A percentile compares a stretch with the other conserved stretches of the same genome.
Conservation (phyloP, 257 asterid species). For the Capsicum baccatum region DNA sequence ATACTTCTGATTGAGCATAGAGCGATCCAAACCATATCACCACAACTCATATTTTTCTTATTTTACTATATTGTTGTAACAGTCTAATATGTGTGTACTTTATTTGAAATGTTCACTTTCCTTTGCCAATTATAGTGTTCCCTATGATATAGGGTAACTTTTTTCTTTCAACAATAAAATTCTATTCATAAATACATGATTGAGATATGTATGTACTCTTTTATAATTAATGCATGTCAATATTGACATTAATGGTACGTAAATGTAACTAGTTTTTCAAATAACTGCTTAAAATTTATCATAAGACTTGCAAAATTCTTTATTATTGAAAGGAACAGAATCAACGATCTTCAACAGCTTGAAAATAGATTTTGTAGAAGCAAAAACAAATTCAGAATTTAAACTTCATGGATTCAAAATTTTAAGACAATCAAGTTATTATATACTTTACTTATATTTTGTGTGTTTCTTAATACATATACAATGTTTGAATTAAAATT, state of each 20-base stretch:
- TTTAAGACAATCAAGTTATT: not conserved
- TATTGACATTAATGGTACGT: not conserved
- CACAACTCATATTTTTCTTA: too few species aligned
- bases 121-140: not conserved
- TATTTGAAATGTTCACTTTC: not conserved
- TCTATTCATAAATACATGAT: not conserved
- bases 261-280: not conserved
- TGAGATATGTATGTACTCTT: not conserved
- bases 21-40: too few species aligned
- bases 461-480: not conserved
- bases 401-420: not conserved
- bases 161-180: slow-evolving; percentile 16
- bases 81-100: not conserved
- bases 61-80: too few species aligned
- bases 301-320: not conserved
- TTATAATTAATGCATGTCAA: not conserved
- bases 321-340: not conserved
- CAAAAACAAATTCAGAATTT: not conserved
- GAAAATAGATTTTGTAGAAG: not conserved
- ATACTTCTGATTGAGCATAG: too few species aligned
- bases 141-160: slow-evolving; percentile 9
- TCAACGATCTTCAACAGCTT: not conserved
- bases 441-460: not conserved
- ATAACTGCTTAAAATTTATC: too few species aligned
- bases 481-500: not conserved